phyloP scores from a whole-genome alignment of 345 rosid species.

The Cardamine occulta region DNA sequence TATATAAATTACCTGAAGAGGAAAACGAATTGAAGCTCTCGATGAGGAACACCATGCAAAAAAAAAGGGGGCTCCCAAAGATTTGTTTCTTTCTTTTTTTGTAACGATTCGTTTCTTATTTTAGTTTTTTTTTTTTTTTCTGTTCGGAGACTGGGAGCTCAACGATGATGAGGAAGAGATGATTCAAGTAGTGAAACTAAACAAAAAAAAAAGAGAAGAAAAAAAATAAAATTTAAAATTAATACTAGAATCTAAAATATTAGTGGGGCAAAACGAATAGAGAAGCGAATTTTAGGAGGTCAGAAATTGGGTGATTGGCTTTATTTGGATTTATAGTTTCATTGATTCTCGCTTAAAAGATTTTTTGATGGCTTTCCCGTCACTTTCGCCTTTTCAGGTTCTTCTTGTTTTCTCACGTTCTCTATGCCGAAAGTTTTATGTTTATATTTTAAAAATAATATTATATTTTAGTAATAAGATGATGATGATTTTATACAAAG shows the following conservation, averaged over 20 bases:
- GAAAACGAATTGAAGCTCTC: constrained; percentile 35
- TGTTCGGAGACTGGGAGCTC: constrained; percentile 40
- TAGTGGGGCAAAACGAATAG: constrained; percentile 32
- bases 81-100: neutral
- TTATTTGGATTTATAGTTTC: constrained; percentile 37
- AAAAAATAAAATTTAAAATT: neutral
- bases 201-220: neutral
- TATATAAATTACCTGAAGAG: constrained; percentile 39
- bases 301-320: constrained; percentile 19
- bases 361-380: constrained; percentile 48
- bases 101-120: neutral
- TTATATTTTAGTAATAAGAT: neutral
- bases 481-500: neutral
- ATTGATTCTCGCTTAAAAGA: constrained; percentile 31
- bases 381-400: constrained; percentile 41
- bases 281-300: constrained; percentile 34
- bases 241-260: constrained; percentile 29
- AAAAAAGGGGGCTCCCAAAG: constrained; percentile 18
- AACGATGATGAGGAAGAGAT: constrained; percentile 36
- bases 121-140: constrained; percentile 9
- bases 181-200: constrained; percentile 27
- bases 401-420: constrained; percentile 34
- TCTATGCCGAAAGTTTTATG: neutral
- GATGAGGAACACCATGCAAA: constrained; percentile 38
- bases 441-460: neutral